Base-by-base conservation (phyloP, 2,329 filamentous ascomycete genomes). In the Fusarium algeriense region DNA sequence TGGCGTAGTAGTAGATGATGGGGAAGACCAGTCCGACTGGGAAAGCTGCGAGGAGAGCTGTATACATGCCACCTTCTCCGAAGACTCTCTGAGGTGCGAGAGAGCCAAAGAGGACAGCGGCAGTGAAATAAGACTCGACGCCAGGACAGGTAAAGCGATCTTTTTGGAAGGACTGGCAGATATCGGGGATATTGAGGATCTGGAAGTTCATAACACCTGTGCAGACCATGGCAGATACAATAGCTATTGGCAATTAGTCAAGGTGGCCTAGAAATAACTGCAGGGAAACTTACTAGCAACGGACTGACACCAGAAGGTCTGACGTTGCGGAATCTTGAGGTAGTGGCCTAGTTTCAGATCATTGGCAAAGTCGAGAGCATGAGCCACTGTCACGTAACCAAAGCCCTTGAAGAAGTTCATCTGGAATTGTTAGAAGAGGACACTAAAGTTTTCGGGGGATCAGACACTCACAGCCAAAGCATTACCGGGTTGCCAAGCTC, bases 351-450 rank as follows among this genome's bases (percentile, higher is more conserved):
- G 70, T 59, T 82, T 82, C 6, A 80, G 73, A 35, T 79, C 82
- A 37, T 74, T 80, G 54, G 70, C 77, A 48, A 83, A 83, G 28
- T 78, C 76, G 0, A 83, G 73, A 0, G 81, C 80, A 14, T 83
- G 81, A 2, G 78, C 79, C 2, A 77, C 77, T 1, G 81, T 80
- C 13, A 82, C 77, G 46, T 80, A 82, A n/a, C 76, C 81, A 34
- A 81, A 83, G 3, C 80, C 78, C 73, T 85, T 85, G 76, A 86
- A 85, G 70, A 81, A 85, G 78, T 83, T 84, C 79, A 85, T 85
- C 72, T 74, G 4, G 0, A 6, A 5, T 9, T 30, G 7, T 74
- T 9, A 74, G 59, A 30, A 3, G 3, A 2, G 3, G 2, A 14
- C 1, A 4, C 3, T 3, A 1, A 1, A 9, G 2, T 17, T 4